Base-by-base conservation (phyloP, 768 basidiomycete species). In the Sistotremastrum niveocremeum region DNA sequence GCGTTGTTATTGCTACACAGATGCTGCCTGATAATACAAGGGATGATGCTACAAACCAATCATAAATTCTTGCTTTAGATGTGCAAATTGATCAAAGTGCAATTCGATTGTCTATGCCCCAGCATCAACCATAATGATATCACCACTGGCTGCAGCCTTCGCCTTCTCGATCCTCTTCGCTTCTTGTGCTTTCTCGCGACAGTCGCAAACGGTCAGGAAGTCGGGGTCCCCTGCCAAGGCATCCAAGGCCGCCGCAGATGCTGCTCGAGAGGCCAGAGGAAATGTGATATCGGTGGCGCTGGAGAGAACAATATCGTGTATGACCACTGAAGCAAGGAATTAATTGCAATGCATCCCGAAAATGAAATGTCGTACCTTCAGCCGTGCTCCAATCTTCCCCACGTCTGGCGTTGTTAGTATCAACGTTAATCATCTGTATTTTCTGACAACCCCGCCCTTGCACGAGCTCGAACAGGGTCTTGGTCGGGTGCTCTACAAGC, bases 401-500 rank as follows among this genome's bases (percentile, higher is more conserved):
- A 28, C 60, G 62, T 48, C 69, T 65, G 28, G 55, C 48, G 49
- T 67, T 65, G 45, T 75, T 73, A 29, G 36, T 40, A 31, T 20
- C 51, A 3, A 51, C 36, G 53, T 77, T 84, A 40, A 66, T 56
- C 39, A 83, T 69, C 48, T 73, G 66, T 47, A 85, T 81, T 46
- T 70, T 63, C 43, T 77, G 78, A 54, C 86, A 86, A 38, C 80
- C 79, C 52, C 79, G 72, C 31, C 74, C 71, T 55, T 87, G 81
- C 44, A 87, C 65, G 30, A 84, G 58, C 55, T 88, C 84, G 45
- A 79, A 78, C 8, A 89, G 67, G 44, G 76, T 66, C 56, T 81
- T 81, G 29, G 81, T 84, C 2, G 86, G 87, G 59, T 88, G 84
- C 52, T 78, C 75, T 3, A 82, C 75, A 12, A 87, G 65, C 33